Conservation (phyloP, 2,329 filamentous ascomycete species). For the Ophiostoma pallidulum region DNA sequence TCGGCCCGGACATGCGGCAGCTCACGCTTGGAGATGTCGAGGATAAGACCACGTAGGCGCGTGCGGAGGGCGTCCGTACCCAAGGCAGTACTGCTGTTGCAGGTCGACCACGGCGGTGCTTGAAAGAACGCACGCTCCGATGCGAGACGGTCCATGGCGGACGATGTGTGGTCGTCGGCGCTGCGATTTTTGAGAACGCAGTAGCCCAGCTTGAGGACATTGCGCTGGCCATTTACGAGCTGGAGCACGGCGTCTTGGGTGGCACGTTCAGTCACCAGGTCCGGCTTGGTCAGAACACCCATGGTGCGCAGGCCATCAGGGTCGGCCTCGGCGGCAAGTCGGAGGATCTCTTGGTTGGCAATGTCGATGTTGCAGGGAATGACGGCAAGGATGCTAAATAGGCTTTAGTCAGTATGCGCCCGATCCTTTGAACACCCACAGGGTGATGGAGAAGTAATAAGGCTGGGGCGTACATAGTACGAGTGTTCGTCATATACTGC, state of each 20-base stretch:
- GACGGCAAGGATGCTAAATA: conserved; percentile 33
- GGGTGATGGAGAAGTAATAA: conserved; percentile 2
- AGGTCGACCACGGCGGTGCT: conserved; percentile 26
- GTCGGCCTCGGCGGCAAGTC: conserved; percentile 30
- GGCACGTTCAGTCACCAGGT: conserved; percentile 37
- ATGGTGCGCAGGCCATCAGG: conserved; percentile 32
- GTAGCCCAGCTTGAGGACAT: conserved; percentile 36
- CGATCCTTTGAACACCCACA: fast-evolving
- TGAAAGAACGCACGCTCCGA: conserved; percentile 31
- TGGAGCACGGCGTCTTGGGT: conserved; percentile 31
- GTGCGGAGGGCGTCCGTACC: conserved; percentile 29
- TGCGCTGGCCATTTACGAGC: conserved; percentile 31
- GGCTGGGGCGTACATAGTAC: conserved; percentile 36
- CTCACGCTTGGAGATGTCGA: conserved; percentile 31
- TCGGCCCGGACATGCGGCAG: conserved; percentile 29
- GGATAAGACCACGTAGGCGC: conserved; percentile 29
- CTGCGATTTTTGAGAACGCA: conserved; percentile 40
- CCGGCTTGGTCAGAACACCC: conserved; percentile 49
- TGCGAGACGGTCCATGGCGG: conserved; percentile 22
- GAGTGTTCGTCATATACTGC: conserved; percentile 33
- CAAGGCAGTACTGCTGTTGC: conserved; percentile 19
- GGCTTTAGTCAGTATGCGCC: not conserved
- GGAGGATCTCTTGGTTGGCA: conserved; percentile 31
- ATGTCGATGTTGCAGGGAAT: conserved; percentile 30
- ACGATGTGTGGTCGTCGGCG: conserved; percentile 30